Evolutionary conservation across 495 filamentous ascomycete genomes (phyloP).

Genomic region (Margaritispora aquatica): DNA sequence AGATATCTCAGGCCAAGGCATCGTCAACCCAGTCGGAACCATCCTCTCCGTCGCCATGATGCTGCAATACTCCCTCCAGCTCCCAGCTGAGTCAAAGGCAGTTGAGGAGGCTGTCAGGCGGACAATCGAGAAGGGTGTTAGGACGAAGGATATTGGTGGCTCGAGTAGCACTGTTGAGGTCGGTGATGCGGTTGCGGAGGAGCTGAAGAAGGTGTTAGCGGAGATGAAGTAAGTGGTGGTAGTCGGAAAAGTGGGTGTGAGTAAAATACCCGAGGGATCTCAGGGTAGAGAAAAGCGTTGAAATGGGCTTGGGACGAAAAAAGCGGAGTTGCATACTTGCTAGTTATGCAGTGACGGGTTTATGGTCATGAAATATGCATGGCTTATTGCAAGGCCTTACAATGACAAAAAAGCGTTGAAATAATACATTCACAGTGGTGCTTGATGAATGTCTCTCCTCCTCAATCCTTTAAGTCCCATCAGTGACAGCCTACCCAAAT

Average conservation of each 20-base stretch:
- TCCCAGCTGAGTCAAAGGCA: constrained; percentile 62
- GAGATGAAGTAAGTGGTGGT: constrained; percentile 11
- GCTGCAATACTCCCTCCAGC: constrained; percentile 80
- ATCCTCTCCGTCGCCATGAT: constrained; percentile 88
- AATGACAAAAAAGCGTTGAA: no score
- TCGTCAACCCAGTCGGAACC: constrained; percentile 80
- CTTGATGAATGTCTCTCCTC: no score
- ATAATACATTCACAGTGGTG: no score
- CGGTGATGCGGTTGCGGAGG: constrained; percentile 72
- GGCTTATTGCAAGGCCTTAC: no score
- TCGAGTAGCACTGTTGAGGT: constrained; percentile 65
- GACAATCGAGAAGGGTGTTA: constrained; percentile 67
- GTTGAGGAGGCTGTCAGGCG: constrained; percentile 76
- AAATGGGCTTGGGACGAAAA: no score
- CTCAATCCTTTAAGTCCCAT: no score
- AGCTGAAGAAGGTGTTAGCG: constrained; percentile 48
- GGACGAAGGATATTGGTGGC: constrained; percentile 78
- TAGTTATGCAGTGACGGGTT: no score
- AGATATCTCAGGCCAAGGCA: constrained; percentile 78
- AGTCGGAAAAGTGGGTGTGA: background rate
- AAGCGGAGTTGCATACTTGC: no score
- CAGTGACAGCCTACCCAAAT: no score
- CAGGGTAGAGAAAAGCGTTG: background rate
- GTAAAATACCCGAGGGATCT: background rate
- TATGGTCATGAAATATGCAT: no score